Percentiles rank a stretch among this genome's conserved stretches.
Conservation (phyloP, 73 alveolate genomes). For the Diophrys appendiculata region DNA sequence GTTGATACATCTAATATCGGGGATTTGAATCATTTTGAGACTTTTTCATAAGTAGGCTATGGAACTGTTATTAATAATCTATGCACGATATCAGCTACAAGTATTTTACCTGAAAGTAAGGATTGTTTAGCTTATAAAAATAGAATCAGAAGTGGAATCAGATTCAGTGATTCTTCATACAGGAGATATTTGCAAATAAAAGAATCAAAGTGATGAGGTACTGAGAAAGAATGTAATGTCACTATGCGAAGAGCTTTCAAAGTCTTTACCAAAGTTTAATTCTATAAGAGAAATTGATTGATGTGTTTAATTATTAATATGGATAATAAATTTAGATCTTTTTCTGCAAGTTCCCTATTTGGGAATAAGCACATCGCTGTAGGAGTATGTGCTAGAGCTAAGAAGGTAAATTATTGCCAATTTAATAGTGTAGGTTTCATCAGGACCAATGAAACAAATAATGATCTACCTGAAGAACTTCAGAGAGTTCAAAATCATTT, state of each 20-base stretch:
- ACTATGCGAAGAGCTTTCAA: background rate
- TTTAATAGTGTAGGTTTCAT: constrained; percentile 41
- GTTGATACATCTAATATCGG: constrained; percentile 72
- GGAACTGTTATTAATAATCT: background rate
- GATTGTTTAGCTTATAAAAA: background rate
- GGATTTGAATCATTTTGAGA: constrained; percentile 69
- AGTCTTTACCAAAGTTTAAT: background rate
- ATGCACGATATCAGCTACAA: background rate
- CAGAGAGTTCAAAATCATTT: constrained; percentile 70
- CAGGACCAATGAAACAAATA: constrained; percentile 82
- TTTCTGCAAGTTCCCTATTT: too few species aligned
- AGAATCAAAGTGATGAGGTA: background rate
- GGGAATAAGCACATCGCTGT: too few species aligned
- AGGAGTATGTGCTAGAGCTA: constrained; percentile 90
- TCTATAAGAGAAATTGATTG: background rate
- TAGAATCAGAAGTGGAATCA: background rate
- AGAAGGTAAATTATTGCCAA: constrained; percentile 35
- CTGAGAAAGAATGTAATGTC: background rate
- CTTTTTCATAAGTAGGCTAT: background rate
- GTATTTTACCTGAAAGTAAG: background rate
- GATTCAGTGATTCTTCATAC: background rate
- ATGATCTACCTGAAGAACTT: constrained; percentile 62
- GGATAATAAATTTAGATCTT: too few species aligned
- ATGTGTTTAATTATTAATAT: background rate
- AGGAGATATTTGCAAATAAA: background rate